Evolutionary conservation across 2,329 filamentous ascomycete species (phyloP).

Genomic region (Zymoseptoria tritici): DNA sequence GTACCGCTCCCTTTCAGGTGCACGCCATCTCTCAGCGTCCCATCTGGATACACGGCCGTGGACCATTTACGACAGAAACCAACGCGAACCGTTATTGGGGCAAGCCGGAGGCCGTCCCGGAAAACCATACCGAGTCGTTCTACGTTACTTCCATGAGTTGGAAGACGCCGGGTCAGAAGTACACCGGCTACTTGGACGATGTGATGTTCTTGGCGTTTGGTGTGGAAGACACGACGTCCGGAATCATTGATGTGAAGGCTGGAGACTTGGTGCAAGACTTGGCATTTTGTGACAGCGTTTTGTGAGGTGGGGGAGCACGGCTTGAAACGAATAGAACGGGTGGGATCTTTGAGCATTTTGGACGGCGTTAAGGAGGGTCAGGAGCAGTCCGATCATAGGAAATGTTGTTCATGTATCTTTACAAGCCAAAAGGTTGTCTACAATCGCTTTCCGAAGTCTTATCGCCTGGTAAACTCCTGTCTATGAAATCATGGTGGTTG

Average conservation of each 20-base stretch:
- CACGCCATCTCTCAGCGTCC: slow-evolving; percentile 45
- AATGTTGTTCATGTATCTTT: too few species aligned
- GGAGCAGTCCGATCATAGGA: too few species aligned
- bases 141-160: slow-evolving; percentile 53
- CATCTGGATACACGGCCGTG: slow-evolving; percentile 50
- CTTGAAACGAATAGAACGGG: background rate
- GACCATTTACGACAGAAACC: slow-evolving; percentile 24
- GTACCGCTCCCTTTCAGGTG: slow-evolving; percentile 43
- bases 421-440: background rate
- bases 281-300: slow-evolving; percentile 13
- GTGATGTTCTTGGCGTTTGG: slow-evolving; percentile 50
- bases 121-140: slow-evolving; percentile 45
- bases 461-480: too few species aligned
- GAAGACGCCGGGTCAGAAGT: slow-evolving; percentile 41
- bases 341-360: background rate
- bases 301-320: background rate
- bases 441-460: background rate
- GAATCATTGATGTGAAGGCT: slow-evolving; percentile 46
- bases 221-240: slow-evolving; percentile 46
- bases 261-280: slow-evolving; percentile 42
- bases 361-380: background rate
- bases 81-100: slow-evolving; percentile 4
- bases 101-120: slow-evolving; percentile 17
- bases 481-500: too few species aligned
- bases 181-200: slow-evolving; percentile 53